A percentile compares a stretch with the other conserved stretches of the same genome.
Conservation (phyloP, 306 rosid species). For the Sphenostylis stenocarpa region DNA sequence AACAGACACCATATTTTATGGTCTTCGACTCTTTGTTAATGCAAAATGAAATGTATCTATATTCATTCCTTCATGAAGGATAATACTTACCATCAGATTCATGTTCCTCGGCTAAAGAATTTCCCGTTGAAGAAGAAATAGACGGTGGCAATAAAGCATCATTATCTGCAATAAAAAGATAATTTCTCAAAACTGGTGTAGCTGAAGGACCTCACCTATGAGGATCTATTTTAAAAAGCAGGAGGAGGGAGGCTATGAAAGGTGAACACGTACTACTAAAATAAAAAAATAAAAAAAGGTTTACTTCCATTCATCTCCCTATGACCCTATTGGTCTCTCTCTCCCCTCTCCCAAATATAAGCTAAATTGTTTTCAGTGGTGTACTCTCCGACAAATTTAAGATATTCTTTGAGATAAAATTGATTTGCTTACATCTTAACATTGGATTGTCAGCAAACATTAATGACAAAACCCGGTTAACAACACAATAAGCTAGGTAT, state of each 20-base stretch:
- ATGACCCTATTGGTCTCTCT: background rate
- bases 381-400: constrained; percentile 10
- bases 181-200: constrained; percentile 14
- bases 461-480: background rate
- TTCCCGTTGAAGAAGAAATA: constrained; percentile 57
- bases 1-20: background rate
- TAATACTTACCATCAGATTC: constrained; percentile 62
- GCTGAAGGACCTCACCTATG: constrained; percentile 10
- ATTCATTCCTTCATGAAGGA: background rate
- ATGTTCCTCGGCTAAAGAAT: constrained; percentile 50
- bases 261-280: background rate
- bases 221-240: constrained; percentile 2
- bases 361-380: background rate
- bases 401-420: background rate
- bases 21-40: constrained; percentile 4
- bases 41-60: constrained; percentile 2
- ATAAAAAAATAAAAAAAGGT: background rate
- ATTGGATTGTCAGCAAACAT: background rate
- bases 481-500: background rate
- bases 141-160: constrained; percentile 50
- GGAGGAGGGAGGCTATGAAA: background rate
- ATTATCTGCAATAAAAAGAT: constrained; percentile 52
- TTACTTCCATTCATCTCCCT: background rate
- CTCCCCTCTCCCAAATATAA: constrained; percentile 16
- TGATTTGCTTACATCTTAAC: background rate